Evolutionary conservation across 805 yeast species (phyloP).

Genomic region (Wickerhamiella domercqiae): DNA sequence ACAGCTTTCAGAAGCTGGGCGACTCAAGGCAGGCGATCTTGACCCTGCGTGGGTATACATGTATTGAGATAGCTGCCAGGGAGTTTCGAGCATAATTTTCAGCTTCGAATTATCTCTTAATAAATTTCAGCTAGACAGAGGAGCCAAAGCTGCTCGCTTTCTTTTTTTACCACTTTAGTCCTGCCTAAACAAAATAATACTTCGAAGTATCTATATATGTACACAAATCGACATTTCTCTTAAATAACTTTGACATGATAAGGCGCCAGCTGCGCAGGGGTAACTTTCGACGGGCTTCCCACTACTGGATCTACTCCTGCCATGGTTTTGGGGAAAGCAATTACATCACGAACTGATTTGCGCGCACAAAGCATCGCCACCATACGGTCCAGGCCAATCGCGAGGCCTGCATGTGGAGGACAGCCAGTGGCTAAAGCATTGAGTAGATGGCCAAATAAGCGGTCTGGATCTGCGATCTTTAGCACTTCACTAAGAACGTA

Average conservation of each 20-base stretch:
- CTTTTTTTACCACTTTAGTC: too few species aligned
- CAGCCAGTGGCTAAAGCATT: slow-evolving; percentile 77
- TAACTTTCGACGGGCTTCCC: slow-evolving; percentile 61
- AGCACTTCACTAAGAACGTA: slow-evolving; percentile 54
- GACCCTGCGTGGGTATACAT: slow-evolving; percentile 22
- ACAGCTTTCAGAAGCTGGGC: slow-evolving; percentile 12
- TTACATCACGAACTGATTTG: slow-evolving; percentile 72
- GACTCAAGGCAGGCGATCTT: slow-evolving; percentile 21
- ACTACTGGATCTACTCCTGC: slow-evolving; percentile 82
- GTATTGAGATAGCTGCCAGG: slow-evolving; percentile 9
- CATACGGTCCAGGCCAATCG: slow-evolving; percentile 86
- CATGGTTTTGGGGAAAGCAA: slow-evolving; percentile 89
- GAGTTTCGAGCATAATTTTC: not conserved
- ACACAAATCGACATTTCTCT: slow-evolving; percentile 5
- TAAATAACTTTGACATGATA: slow-evolving; percentile 32
- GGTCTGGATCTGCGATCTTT: slow-evolving; percentile 38
- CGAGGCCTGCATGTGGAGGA: slow-evolving; percentile 98
- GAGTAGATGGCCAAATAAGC: slow-evolving; percentile 72
- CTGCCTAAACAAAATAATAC: too few species aligned
- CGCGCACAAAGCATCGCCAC: slow-evolving; percentile 80
- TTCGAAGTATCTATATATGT: too few species aligned
- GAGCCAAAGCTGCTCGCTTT: not conserved
- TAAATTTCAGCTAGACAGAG: not conserved
- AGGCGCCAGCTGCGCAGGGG: slow-evolving; percentile 32
- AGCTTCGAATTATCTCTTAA: not conserved